A percentile compares a stretch with the other conserved stretches of the same genome.
phyloP scores from a whole-genome alignment of 1,284 basidiomycete genomes.

The Naganishia sp. region DNA sequence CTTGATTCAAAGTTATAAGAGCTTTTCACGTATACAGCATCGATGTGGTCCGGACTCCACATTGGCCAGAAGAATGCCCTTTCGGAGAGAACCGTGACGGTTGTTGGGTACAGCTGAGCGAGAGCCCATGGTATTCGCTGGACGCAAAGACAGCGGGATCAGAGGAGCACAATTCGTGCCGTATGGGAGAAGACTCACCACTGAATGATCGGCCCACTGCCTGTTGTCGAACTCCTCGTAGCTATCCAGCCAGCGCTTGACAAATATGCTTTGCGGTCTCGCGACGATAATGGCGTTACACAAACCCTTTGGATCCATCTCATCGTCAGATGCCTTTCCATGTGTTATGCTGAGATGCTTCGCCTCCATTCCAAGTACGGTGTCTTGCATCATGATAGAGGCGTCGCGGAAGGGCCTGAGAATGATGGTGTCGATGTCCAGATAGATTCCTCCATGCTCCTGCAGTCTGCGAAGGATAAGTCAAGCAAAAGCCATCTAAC shows the following conservation, averaged over 20 bases:
- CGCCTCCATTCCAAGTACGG: conserved; percentile 54
- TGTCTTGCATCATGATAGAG: conserved; percentile 43
- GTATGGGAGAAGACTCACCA: conserved; percentile 37
- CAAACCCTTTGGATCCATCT: conserved; percentile 50
- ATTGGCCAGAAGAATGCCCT: conserved; percentile 56
- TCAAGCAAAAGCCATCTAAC: background rate
- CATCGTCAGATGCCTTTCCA: conserved; percentile 37
- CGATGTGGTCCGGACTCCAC: conserved; percentile 47
- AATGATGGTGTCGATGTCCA: conserved; percentile 52
- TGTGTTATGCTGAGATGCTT: conserved; percentile 36
- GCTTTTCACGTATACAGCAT: conserved; percentile 42
- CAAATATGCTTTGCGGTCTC: conserved; percentile 46
- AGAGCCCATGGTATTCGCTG: conserved; percentile 48
- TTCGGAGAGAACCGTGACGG: conserved; percentile 53
- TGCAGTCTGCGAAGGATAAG: conserved; percentile 38
- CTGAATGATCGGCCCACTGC: conserved; percentile 52
- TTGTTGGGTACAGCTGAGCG: conserved; percentile 49
- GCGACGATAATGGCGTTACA: conserved; percentile 56
- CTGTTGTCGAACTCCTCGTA: conserved; percentile 51
- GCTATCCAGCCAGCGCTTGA: conserved; percentile 45
- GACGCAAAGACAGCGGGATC: background rate
- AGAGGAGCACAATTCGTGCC: background rate
- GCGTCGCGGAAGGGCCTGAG: conserved; percentile 37
- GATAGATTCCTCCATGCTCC: conserved; percentile 54
- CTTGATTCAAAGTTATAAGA: conserved; percentile 45